These are phyloP conservation scores for Saussurea involucrata DNA, from an alignment of 129 eudicot species.

Conservation along the genomic window DNA sequence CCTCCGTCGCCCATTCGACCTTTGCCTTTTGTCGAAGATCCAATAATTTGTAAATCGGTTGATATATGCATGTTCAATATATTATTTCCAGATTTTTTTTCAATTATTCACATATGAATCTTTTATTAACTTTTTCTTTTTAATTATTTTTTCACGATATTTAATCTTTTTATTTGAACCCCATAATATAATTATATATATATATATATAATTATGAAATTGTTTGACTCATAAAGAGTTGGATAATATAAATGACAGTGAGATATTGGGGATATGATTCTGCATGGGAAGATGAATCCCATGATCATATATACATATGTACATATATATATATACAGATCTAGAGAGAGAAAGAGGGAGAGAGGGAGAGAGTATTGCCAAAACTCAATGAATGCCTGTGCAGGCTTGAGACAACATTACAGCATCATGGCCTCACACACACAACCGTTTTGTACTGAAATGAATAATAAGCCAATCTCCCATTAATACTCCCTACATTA, in stretches of 20 bases:
- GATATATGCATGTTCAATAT: no score
- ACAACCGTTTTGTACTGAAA: neutral
- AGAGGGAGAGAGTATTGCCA: conserved; percentile 21
- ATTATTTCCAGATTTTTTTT: no score
- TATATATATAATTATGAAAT: neutral
- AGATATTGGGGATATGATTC: conserved; percentile 1
- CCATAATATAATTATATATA: neutral
- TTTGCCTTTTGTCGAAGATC: no score
- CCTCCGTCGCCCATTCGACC: no score
- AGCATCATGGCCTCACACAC: conserved; percentile 10
- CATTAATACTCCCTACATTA: conserved; percentile 31
- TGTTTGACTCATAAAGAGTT: neutral
- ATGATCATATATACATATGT: neutral
- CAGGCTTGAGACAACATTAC: conserved; percentile 36
- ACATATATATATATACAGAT: neutral
- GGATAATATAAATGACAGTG: neutral
- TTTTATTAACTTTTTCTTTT: no score
- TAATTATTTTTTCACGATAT: no score
- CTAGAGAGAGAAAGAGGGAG: neutral
- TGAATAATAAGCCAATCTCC: conserved; percentile 28
- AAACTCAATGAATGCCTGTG: conserved; percentile 25
- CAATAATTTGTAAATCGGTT: no score
- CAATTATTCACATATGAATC: no score
- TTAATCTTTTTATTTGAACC: no score
- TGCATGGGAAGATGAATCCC: neutral